Conservation (phyloP, 306 rosid genomes). For the Vigna trinervia region DNA sequence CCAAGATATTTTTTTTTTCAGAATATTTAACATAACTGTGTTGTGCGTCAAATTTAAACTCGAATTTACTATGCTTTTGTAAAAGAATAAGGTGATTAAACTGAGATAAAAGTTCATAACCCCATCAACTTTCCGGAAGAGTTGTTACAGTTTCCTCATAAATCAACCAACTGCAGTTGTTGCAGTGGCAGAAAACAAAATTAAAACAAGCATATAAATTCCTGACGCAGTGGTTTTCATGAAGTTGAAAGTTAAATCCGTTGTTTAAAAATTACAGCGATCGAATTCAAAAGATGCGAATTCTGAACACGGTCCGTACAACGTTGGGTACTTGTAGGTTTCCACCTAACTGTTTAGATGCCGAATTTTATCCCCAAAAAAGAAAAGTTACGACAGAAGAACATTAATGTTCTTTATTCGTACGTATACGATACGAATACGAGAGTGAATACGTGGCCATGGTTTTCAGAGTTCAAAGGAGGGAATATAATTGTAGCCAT, state of each 20-base stretch:
- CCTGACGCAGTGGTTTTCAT: too few relatives aligned
- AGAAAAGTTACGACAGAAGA: not conserved
- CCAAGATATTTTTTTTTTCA: too few relatives aligned
- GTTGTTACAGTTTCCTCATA: not conserved
- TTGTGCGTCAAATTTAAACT: too few relatives aligned
- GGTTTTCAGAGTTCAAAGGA: not conserved
- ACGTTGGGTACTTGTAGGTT: not conserved
- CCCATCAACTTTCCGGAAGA: not conserved
- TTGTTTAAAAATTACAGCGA: not conserved
- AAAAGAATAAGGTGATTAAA: too few relatives aligned
- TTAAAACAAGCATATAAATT: not conserved
- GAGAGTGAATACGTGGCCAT: not conserved
- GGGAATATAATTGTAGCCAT: conserved; percentile 3
- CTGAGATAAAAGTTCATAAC: too few relatives aligned
- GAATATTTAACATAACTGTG: too few relatives aligned
- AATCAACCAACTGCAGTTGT: not conserved
- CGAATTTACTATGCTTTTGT: too few relatives aligned
- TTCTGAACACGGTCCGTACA: not conserved
- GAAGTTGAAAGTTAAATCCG: not conserved
- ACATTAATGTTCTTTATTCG: not conserved
- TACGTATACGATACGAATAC: not conserved
- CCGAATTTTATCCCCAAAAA: not conserved
- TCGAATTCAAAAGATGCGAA: not conserved
- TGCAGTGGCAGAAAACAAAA: not conserved
- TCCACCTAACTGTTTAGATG: not conserved